Conservation (phyloP, 140 eudicot species). For the Stevia rebaudiana region DNA sequence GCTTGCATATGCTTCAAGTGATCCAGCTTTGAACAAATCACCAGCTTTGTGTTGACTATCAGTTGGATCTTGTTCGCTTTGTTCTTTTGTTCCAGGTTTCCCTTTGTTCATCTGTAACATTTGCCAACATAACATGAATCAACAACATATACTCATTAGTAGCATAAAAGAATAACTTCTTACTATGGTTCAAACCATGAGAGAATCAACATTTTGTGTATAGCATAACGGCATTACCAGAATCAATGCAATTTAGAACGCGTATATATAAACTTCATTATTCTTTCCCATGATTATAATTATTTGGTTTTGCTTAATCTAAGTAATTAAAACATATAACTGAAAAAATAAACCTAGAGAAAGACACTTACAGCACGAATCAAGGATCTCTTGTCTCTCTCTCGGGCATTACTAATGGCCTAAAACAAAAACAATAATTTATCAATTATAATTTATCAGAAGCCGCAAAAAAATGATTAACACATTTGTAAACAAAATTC, state of each 20-base stretch:
- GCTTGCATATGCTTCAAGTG: conserved; percentile 71
- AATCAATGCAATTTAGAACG: not conserved
- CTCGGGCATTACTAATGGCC: conserved; percentile 96
- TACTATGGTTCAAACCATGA: not conserved
- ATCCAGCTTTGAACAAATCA: conserved; percentile 46
- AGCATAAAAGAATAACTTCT: conserved; percentile 5
- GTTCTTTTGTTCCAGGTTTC: conserved; percentile 47
- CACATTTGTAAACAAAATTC: not conserved
- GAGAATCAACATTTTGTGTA: not conserved
- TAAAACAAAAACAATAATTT: conserved; percentile 19
- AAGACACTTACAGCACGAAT: conserved; percentile 73
- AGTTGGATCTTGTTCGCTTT: conserved; percentile 39
- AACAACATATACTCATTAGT: not conserved
- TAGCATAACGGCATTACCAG: not conserved
- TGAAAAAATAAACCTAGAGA: not conserved
- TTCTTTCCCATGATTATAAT: not conserved
- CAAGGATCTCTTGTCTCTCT: conserved; percentile 86
- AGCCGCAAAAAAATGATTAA: not conserved
- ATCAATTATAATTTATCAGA: conserved; percentile 1
- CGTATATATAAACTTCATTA: not conserved
- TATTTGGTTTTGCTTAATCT: not conserved
- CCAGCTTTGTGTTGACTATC: conserved; percentile 55
- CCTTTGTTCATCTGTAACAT: conserved; percentile 93
- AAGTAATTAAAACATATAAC: not conserved
- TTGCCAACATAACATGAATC: conserved; percentile 9